Evolutionary conservation across 768 basidiomycete species (phyloP).

Genomic region (Sporobolomyces roseus): DNA sequence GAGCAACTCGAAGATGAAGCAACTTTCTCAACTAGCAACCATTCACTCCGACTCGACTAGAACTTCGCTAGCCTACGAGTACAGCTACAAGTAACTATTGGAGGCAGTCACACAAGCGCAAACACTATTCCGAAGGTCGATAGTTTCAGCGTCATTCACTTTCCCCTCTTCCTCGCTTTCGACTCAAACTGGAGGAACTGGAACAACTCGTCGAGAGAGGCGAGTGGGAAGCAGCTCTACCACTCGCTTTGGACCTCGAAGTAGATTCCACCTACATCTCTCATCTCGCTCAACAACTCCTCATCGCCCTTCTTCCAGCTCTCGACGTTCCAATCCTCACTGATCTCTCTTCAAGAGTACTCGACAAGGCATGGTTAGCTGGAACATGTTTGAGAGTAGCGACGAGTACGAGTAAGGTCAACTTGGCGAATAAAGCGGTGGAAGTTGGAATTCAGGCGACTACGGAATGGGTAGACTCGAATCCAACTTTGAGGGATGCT

Average conservation of each 20-base stretch:
- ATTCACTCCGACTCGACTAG: not conserved
- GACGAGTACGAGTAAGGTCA: constrained; percentile 60
- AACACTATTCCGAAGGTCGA: no score
- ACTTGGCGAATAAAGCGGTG: constrained; percentile 60
- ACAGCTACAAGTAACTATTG: no score
- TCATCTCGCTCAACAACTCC: constrained; percentile 21
- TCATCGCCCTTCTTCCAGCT: constrained; percentile 4
- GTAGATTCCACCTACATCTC: constrained; percentile 2
- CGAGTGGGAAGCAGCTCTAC: constrained; percentile 9
- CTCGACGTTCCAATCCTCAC: constrained; percentile 40
- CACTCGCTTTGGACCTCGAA: constrained; percentile 2
- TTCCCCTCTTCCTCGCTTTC: not conserved
- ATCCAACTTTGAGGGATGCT: not conserved
- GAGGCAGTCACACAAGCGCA: no score
- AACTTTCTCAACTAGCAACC: no score
- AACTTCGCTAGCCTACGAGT: not conserved
- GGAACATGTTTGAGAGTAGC: constrained; percentile 62
- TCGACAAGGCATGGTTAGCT: constrained; percentile 64
- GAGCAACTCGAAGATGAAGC: not conserved
- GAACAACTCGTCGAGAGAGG: constrained; percentile 2
- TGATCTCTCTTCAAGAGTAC: constrained; percentile 57
- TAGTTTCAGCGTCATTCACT: not conserved
- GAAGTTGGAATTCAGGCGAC: constrained; percentile 65
- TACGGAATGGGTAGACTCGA: constrained; percentile 34
- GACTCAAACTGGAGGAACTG: constrained; percentile 11